Evolutionary conservation across 768 basidiomycete genomes (phyloP).

Genomic region (Suillus discolor): DNA sequence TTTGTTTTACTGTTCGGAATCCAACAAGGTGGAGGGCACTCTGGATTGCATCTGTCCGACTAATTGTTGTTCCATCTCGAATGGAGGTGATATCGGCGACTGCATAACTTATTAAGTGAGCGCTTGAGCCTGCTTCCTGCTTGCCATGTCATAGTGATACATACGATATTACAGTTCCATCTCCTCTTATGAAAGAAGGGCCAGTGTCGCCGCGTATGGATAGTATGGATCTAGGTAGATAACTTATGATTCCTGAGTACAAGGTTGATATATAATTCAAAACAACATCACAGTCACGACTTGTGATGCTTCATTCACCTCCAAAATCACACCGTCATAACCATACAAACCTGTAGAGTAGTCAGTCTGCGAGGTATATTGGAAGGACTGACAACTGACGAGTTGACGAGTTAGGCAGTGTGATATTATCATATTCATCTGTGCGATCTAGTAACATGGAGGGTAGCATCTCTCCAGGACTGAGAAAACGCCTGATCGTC

Average conservation of each 20-base stretch:
- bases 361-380: neutral
- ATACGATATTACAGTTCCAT: no score
- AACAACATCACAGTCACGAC: slow-evolving; percentile 75
- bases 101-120: no score
- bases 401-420: slow-evolving; percentile 66
- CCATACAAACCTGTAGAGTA: slow-evolving; percentile 50
- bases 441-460: slow-evolving; percentile 83
- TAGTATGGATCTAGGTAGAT: neutral
- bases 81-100: no score
- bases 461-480: slow-evolving; percentile 71
- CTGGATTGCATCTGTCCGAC: no score
- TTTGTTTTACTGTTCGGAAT: neutral
- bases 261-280: slow-evolving; percentile 30
- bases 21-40: no score
- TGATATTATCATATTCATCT: slow-evolving; percentile 72
- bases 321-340: slow-evolving; percentile 80
- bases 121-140: neutral
- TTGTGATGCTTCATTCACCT: slow-evolving; percentile 77
- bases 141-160: neutral
- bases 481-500: slow-evolving; percentile 76
- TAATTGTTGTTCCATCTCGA: no score
- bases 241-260: neutral
- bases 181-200: neutral
- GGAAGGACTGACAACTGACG: slow-evolving; percentile 45
- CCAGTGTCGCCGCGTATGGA: neutral